These are phyloP conservation scores for Deinandra increscens DNA, from an alignment of 129 eudicot species.

Conservation along the genomic window DNA sequence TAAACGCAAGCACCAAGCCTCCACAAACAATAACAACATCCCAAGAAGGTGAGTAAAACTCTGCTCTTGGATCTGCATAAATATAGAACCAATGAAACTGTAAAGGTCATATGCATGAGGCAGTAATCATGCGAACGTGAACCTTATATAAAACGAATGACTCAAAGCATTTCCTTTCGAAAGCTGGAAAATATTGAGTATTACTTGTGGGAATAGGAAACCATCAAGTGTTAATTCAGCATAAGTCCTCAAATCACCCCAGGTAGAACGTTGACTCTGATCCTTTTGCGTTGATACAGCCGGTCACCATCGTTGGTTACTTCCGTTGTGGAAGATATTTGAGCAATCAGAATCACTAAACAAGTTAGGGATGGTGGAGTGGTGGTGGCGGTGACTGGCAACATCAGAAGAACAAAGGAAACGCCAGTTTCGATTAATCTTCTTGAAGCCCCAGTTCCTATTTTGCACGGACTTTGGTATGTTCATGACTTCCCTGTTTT, in stretches of 20 bases:
- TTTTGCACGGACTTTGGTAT: too few species aligned
- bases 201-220: conserved; percentile 70
- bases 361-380: too few species aligned
- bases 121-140: conserved; percentile 49
- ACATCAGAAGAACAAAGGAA: too few species aligned
- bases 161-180: conserved; percentile 53
- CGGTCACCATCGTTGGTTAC: too few species aligned
- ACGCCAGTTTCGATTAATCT: too few species aligned
- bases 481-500: too few species aligned
- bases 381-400: too few species aligned
- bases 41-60: conserved; percentile 58
- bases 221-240: conserved; percentile 68
- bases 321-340: too few species aligned
- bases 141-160: conserved; percentile 52
- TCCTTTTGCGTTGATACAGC: too few species aligned
- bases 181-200: conserved; percentile 48
- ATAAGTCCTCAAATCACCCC: conserved; percentile 58
- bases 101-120: conserved; percentile 75
- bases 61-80: conserved; percentile 53
- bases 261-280: conserved; percentile 28
- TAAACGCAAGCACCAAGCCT: conserved; percentile 42
- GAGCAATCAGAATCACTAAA: too few species aligned
- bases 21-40: conserved; percentile 51
- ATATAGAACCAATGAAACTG: conserved; percentile 36
- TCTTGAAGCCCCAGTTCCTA: too few species aligned